Evolutionary conservation across 1,284 basidiomycete species (phyloP), one percentile per base, ranked within the genome.

Genomic region (Cutaneotrichosporon arboriforme): DNA sequence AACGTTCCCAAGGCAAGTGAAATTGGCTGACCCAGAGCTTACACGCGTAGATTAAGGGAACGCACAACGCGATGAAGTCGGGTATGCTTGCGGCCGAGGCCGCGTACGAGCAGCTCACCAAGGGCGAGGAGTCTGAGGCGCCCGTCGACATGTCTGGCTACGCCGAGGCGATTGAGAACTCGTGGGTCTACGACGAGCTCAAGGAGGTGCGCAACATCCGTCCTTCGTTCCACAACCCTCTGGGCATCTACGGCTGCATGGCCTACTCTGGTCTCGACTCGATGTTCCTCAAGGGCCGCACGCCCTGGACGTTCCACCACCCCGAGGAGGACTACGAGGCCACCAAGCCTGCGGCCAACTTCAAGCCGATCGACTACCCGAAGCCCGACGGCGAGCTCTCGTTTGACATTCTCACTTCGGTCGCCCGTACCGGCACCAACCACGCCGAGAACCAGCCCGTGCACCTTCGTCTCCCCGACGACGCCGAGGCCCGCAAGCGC

Each of bases 1-100:
- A 98, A 98, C 76, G 83, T 97, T 14, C 88, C 93, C 37, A 98
- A 97, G 38, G 38, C 20, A 40, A 40, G 38, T 12, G 20, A 8
- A 10, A 40, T 7, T 40, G 10, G 8, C 20, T 12, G 13, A 40
- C 38, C 15, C 10, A 18, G 12, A 38, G 37, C 38, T 18, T 5
- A 20, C n/a, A 18, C 38, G 15, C 38, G 26, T 20, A 40, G 78
- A 98, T 98, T 77, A 98, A 98, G 75, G 94, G 94, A n/a, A 96
- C 93, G 0, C 96, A 98, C 74, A 97, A 94, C 58, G 93, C 94
- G n/a, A 97, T 98, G 94, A 96, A 97, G 79, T 90, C 87, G 41
- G 94, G 94, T 18, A 97, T 97, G 86, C 79, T 97, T 18, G 94
- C 93, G 34, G 96, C 90, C 3, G 94, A 98, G 73, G 81, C 87